These are phyloP conservation scores for Gracilaria vermiculophylla DNA, from an alignment of 23 red algal genomes.

Conservation along the genomic window DNA sequence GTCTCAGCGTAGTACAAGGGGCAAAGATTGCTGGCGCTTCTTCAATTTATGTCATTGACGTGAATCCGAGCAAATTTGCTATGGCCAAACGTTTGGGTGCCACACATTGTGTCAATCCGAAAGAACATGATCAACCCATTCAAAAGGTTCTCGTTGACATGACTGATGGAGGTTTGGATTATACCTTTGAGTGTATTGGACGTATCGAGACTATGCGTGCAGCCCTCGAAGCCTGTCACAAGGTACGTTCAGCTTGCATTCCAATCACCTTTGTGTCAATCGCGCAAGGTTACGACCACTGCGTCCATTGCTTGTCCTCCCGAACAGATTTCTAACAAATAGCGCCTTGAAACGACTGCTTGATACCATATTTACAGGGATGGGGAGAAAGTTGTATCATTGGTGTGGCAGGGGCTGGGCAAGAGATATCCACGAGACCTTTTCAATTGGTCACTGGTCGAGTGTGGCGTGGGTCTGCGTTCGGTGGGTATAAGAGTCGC, in stretches of 20 bases:
- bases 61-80: slow-evolving; percentile 80
- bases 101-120: slow-evolving; percentile 93
- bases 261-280: neutral
- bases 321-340: neutral
- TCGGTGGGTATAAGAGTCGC: slow-evolving; percentile 92
- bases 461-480: slow-evolving; percentile 89
- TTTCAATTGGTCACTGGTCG: slow-evolving; percentile 98
- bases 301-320: neutral
- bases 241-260: neutral
- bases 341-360: neutral
- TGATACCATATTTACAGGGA: slow-evolving; percentile 23
- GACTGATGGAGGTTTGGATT: slow-evolving; percentile 95
- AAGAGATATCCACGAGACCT: slow-evolving; percentile 90
- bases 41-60: slow-evolving; percentile 78
- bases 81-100: slow-evolving; percentile 82
- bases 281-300: neutral
- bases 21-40: slow-evolving; percentile 75
- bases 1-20: slow-evolving; percentile 79
- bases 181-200: slow-evolving; percentile 97
- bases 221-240: slow-evolving; percentile 93
- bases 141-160: slow-evolving; percentile 85
- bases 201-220: slow-evolving; percentile 81
- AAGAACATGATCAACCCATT: slow-evolving; percentile 66
- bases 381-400: slow-evolving; percentile 97
- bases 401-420: slow-evolving; percentile 88